Evolutionary conservation across 257 asterid genomes (phyloP), one percentile per base, ranked within the genome.

Genomic region (Capsicum chinense): DNA sequence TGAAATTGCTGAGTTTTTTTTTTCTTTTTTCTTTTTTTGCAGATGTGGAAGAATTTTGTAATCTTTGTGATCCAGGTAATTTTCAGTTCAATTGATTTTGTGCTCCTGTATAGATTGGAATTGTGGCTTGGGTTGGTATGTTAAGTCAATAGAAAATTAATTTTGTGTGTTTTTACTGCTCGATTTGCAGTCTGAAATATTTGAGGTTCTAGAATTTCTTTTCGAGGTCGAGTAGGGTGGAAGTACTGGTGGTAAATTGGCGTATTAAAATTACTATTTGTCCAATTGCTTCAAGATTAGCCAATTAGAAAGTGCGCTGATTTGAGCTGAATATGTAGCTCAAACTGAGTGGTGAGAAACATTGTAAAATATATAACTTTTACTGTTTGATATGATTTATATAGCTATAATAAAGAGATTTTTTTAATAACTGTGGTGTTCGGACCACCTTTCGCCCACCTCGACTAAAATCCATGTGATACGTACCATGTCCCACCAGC

Each of bases 1-100:
- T 67, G 74, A 35, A 67, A 39, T 19, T 19, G 6, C 9, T 19
- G 17, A 2, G 8, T 70, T 44, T 5, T 67, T n/a, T 69, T 42
- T 70, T 9, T 26, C 1, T 1, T 26, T 26, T 70, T 44, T 5
- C 37, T 69, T 42, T 70, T 9, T 68, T 44, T n/a, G 44, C 56
- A 70, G 79, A 70, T 44, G 79, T 70, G 56, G 79, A 70, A 17
- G 79, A 70, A 11, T 70, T 70, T 19, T 17, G 35, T 44, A 17
- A 70, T 9, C 2, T 17, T 16, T 70, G 79, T 42, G 57, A 70
- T 44, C 79, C 79, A 70, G 79, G 79, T 70, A 70, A 44, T 44
- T 44, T 42, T 70, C 56, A 42, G 1, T 42, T 70, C 8, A 16
- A 42, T 42, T 70, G 14, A 4, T 70, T 8, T 16, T 70, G 15